A percentile compares a stretch with the other conserved stretches of the same genome.
These are phyloP conservation scores for Mycena olivaceomarginata DNA, from an alignment of 768 basidiomycete genomes.

Conservation along the genomic window DNA sequence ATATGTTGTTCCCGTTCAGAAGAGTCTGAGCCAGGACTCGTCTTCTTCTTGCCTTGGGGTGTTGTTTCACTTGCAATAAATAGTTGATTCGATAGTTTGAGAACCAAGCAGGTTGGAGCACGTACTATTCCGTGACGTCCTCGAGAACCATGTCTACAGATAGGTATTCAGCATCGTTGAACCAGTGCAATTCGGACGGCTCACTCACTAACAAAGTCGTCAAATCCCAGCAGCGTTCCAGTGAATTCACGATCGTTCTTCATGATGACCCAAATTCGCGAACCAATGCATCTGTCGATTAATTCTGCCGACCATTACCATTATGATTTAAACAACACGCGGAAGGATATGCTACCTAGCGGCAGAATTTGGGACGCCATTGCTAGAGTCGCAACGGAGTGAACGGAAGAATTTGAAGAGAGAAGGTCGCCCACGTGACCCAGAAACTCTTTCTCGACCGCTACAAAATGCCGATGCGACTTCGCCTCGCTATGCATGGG, in stretches of 20 bases:
- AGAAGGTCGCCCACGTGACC: neutral
- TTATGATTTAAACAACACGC: slow-evolving; percentile 10
- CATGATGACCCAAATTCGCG: slow-evolving; percentile 98
- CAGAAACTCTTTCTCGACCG: neutral
- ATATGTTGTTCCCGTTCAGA: slow-evolving; percentile 96
- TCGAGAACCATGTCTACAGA: slow-evolving; percentile 92
- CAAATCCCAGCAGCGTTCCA: slow-evolving; percentile 95
- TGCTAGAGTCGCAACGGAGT: neutral
- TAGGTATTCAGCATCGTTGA: slow-evolving; percentile 4
- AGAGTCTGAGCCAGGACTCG: slow-evolving; percentile 91
- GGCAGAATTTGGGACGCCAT: slow-evolving; percentile 98
- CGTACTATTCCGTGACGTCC: slow-evolving; percentile 97
- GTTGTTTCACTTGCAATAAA: slow-evolving; percentile 83
- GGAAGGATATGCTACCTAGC: slow-evolving; percentile 71
- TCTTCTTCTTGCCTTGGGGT: slow-evolving; percentile 87
- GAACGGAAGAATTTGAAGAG: neutral
- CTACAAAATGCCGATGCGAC: slow-evolving; percentile 83
- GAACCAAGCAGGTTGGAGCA: slow-evolving; percentile 36
- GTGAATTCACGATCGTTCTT: slow-evolving; percentile 98
- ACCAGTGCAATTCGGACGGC: neutral
- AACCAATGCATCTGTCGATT: slow-evolving; percentile 98
- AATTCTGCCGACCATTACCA: slow-evolving; percentile 74
- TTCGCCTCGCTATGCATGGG: slow-evolving; percentile 92
- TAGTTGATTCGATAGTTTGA: neutral
- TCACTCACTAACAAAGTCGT: slow-evolving; percentile 97